Conservation (phyloP, 2,329 filamentous ascomycete genomes). For the Aspergillus fijiensis region DNA sequence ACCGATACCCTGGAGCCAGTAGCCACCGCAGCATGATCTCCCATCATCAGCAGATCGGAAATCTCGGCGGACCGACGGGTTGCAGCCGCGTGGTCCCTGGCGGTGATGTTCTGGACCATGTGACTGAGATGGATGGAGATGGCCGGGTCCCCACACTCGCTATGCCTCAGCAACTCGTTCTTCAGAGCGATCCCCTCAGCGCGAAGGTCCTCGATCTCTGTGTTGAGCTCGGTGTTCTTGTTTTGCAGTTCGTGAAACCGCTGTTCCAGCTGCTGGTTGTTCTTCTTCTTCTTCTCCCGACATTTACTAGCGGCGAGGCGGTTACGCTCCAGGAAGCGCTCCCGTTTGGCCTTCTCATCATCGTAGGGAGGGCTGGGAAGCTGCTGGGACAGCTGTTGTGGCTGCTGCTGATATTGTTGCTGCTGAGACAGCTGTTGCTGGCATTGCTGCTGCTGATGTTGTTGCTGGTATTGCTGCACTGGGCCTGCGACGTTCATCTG, state of each 20-base stretch:
- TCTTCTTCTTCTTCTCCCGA: conserved; percentile 61
- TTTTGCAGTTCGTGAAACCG: conserved; percentile 34
- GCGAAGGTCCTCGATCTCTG: conserved; percentile 35
- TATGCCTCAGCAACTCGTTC: conserved; percentile 41
- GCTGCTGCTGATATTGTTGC: neutral
- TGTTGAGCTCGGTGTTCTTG: conserved; percentile 32
- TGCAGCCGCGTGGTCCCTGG: neutral
- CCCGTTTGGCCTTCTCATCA: conserved; percentile 36
- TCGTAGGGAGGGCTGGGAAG: neutral
- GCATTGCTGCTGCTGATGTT: neutral
- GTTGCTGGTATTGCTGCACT: neutral
- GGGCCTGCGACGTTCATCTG: conserved; percentile 3
- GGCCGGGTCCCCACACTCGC: conserved; percentile 39
- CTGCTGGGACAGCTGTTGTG: neutral
- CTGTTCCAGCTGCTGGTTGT: conserved; percentile 51
- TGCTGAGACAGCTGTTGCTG: neutral
- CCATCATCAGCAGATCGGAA: neutral
- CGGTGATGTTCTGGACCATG: conserved; percentile 34
- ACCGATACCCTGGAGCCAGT: neutral
- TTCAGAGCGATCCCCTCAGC: conserved; percentile 41
- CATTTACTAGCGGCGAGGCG: conserved; percentile 61
- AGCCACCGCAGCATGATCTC: neutral
- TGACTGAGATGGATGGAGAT: conserved; percentile 38
- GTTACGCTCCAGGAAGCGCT: conserved; percentile 59
- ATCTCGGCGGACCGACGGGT: neutral